Evolutionary conservation across 257 asterid species (phyloP).

Genomic region (Scutellaria minor): DNA sequence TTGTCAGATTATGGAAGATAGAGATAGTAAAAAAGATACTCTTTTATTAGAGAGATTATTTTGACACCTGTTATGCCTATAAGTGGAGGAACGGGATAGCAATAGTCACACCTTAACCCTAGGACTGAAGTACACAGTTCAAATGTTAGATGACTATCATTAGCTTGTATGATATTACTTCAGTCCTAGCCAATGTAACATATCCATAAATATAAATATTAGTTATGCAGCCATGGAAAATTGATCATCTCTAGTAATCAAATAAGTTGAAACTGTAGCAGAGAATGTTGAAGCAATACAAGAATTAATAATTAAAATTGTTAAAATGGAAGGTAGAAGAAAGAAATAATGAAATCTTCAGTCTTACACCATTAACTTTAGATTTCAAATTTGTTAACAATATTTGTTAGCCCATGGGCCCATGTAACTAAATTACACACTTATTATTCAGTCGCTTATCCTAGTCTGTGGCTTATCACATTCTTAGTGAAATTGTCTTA

Average conservation of each 20-base stretch:
- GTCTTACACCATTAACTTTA: too few relatives aligned
- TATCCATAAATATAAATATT: not conserved
- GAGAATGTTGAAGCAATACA: not conserved
- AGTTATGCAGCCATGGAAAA: not conserved
- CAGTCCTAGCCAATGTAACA: not conserved
- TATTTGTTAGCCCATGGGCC: slow-evolving; percentile 2
- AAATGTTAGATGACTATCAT: not conserved
- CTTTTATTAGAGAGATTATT: not conserved
- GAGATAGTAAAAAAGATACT: not conserved
- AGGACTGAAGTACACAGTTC: not conserved
- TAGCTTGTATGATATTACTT: not conserved
- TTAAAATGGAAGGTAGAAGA: too few relatives aligned
- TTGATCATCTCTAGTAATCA: not conserved
- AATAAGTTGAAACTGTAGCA: slow-evolving; percentile 1
- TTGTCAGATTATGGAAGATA: slow-evolving; percentile 22
- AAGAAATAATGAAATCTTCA: too few relatives aligned
- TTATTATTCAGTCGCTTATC: not conserved
- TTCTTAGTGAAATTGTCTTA: slow-evolving; percentile 10
- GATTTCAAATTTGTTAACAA: not conserved
- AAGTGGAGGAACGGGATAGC: slow-evolving; percentile 12
- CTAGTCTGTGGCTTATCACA: slow-evolving; percentile 9
- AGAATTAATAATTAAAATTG: too few relatives aligned
- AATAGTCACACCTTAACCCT: slow-evolving; percentile 2
- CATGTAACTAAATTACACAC: not conserved
- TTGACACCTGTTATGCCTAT: not conserved